phyloP scores from a whole-genome alignment of 805 yeast genomes.

The Candida chauliodis region DNA sequence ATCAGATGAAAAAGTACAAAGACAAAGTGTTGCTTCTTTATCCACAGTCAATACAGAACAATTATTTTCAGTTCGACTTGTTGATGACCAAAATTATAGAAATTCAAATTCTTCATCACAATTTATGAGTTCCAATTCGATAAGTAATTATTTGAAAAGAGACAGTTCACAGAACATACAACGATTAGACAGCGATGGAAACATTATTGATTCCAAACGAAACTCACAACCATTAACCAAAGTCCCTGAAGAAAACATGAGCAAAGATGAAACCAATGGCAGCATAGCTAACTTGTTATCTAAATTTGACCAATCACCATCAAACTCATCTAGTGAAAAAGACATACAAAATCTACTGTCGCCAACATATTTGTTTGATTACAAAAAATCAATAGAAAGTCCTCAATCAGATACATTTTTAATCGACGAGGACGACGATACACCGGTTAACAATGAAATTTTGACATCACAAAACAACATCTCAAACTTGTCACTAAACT shows the following conservation, averaged over 20 bases:
- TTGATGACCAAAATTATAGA: conserved; percentile 48
- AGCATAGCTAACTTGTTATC: conserved; percentile 6
- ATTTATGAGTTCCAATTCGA: conserved; percentile 22
- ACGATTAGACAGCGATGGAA: conserved; percentile 44
- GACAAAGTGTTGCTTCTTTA: conserved; percentile 67
- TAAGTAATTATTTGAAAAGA: conserved; percentile 21
- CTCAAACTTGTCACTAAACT: conserved; percentile 18
- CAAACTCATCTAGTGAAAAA: conserved; percentile 1
- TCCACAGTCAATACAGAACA: conserved; percentile 87
- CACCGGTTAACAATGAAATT: conserved; percentile 13
- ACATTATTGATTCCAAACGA: conserved; percentile 24
- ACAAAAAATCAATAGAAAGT: conserved; percentile 1
- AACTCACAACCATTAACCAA: conserved; percentile 9
- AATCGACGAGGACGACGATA: not conserved
- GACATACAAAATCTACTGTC: not conserved
- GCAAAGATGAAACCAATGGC: conserved; percentile 7
- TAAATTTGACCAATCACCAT: conserved; percentile 3
- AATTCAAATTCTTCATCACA: conserved; percentile 27
- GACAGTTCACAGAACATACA: conserved; percentile 35
- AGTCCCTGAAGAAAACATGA: conserved; percentile 23
- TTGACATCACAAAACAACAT: conserved; percentile 11
- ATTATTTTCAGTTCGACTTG: conserved; percentile 72
- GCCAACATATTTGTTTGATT: not conserved
- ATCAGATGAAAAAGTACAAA: conserved; percentile 34
- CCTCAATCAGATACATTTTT: not conserved